Evolutionary conservation across 805 yeast species (phyloP), one percentile per base, ranked within the genome.

Genomic region (Kockiozyma suomiensis): DNA sequence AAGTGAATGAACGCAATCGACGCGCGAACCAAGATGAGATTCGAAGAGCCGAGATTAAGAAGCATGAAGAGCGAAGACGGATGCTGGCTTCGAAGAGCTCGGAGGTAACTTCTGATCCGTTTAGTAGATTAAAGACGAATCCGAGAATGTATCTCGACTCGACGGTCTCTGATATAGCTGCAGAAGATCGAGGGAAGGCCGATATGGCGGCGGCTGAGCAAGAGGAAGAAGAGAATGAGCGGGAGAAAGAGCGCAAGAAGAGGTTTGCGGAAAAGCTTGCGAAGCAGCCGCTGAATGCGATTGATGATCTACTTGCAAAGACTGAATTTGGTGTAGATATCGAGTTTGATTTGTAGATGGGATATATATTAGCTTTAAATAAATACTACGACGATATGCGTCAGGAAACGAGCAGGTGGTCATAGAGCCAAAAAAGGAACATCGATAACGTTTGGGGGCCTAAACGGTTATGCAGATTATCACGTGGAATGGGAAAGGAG

Each of bases 41-140:
- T 67, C 85, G 96, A 70, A 81, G 82, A 68, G 97, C 96, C 0
- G 97, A 92, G 72, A 74, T 84, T 51, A 78, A 79, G 67, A 84
- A 87, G 50, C 80, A 81, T 21, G 86, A 82, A 54, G 77, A 75
- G 71, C 81, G 85, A 66, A 71, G 50, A 58, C 66, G 61, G 61
- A 70, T 68, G 54, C 60, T 64, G 69, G 65, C 28, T 47, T 65
- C 50, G 25, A 60, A 52, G 26, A 54, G 51, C 15, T 59, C 66
- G 8, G 49, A 38, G 10, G 77, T 68, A 45, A 75, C 75, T 58
- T 78, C 82, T 55, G 83, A 94, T 76, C 98, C 99, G 23, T 94
- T 94, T 74, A 84, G 88, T 66, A 85, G 98, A 73, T 81, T 94
- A 70, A 87, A 89, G 72, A 93, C 98, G 1, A 87, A 85, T 62